phyloP scores from a whole-genome alignment of 495 filamentous ascomycete species.

The Aspergillus kassunensis region DNA sequence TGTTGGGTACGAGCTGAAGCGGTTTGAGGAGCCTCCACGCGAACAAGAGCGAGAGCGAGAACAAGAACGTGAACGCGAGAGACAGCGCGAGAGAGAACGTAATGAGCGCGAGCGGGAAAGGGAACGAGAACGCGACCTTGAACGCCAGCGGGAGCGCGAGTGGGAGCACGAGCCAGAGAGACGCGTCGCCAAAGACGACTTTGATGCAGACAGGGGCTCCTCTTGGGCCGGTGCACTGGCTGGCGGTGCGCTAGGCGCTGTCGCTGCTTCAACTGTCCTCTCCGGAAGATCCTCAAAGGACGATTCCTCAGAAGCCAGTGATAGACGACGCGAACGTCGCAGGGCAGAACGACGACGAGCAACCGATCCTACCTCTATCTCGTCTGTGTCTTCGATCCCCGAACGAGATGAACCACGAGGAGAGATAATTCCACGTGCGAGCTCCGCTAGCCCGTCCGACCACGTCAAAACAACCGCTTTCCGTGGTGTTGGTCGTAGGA shows the following conservation, averaged over 20 bases:
- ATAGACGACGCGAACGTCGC: constrained; percentile 30
- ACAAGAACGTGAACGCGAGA: no score
- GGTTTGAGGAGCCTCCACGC: neutral
- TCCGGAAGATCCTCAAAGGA: constrained; percentile 39
- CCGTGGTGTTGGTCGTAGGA: constrained; percentile 20
- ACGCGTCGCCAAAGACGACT: constrained; percentile 7
- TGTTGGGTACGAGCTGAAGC: constrained; percentile 9
- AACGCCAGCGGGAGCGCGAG: neutral
- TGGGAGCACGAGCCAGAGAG: constrained; percentile 11
- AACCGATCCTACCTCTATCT: constrained; percentile 17
- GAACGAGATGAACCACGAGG: constrained; percentile 10
- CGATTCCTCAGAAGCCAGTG: constrained; percentile 29
- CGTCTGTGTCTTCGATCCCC: constrained; percentile 18
- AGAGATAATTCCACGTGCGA: constrained; percentile 6
- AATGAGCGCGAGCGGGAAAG: neutral
- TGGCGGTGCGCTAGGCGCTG: constrained; percentile 46
- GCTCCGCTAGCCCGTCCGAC: constrained; percentile 11
- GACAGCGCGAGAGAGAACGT: neutral
- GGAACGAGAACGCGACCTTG: neutral
- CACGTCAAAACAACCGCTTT: constrained; percentile 23
- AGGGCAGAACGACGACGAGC: constrained; percentile 35
- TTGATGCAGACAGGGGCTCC: constrained; percentile 17
- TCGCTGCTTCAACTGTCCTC: constrained; percentile 36
- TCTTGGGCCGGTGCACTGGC: constrained; percentile 44
- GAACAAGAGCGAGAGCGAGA: constrained; percentile 1